These are phyloP conservation scores for Capronia americana DNA, from an alignment of 2,329 filamentous ascomycete species.

Conservation along the genomic window DNA sequence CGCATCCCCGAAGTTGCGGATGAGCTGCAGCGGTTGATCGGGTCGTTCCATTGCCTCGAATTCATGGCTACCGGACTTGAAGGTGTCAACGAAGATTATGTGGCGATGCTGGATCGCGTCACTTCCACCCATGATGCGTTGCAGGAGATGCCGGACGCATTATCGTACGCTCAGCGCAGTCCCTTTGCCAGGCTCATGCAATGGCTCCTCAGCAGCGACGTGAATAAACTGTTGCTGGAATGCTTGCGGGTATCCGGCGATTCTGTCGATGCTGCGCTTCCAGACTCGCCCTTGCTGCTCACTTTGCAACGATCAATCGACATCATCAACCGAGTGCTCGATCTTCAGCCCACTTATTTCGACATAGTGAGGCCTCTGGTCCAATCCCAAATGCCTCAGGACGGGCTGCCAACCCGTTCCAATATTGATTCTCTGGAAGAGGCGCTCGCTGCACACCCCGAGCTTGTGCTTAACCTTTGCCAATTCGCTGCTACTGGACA, in stretches of 20 bases:
- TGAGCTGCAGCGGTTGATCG: slow-evolving; percentile 70
- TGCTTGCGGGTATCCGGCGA: slow-evolving; percentile 77
- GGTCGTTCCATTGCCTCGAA: slow-evolving; percentile 81
- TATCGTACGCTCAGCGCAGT: slow-evolving; percentile 83
- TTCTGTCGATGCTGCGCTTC: slow-evolving; percentile 73
- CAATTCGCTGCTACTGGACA: slow-evolving; percentile 87
- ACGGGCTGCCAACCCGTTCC: slow-evolving; percentile 46
- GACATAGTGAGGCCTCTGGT: slow-evolving; percentile 84
- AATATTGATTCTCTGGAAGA: slow-evolving; percentile 76
- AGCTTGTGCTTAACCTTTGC: slow-evolving; percentile 80
- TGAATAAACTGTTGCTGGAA: slow-evolving; percentile 78
- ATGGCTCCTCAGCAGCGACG: slow-evolving; percentile 94
- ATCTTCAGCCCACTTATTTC: slow-evolving; percentile 88
- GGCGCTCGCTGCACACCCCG: slow-evolving; percentile 79
- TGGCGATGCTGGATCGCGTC: slow-evolving; percentile 49
- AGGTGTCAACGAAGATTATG: slow-evolving; percentile 92
- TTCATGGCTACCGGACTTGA: slow-evolving; percentile 80
- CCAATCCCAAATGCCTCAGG: slow-evolving; percentile 24
- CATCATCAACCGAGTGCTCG: slow-evolving; percentile 80
- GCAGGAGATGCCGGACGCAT: slow-evolving; percentile 39
- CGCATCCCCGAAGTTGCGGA: slow-evolving; percentile 71
- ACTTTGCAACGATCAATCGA: slow-evolving; percentile 81
- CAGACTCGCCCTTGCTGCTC: slow-evolving; percentile 80
- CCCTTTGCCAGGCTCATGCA: slow-evolving; percentile 96
- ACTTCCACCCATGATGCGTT: slow-evolving; percentile 17